A percentile compares a stretch with the other conserved stretches of the same genome.
Evolutionary conservation across 257 asterid species (phyloP).

Genomic region (Nicotiana attenuata): DNA sequence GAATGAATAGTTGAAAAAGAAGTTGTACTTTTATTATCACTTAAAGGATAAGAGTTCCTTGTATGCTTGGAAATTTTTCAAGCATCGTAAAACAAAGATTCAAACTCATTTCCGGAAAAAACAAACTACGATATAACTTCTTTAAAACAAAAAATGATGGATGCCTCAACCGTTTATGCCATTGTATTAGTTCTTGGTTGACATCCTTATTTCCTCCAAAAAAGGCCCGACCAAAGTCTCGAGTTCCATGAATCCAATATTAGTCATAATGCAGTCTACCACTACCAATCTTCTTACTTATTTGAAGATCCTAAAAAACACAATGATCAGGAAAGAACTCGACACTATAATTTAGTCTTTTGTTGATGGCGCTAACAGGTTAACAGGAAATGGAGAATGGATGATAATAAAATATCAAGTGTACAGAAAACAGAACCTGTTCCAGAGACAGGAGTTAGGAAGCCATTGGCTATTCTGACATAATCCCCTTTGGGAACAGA

Average conservation of each 20-base stretch:
- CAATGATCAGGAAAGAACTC: neutral
- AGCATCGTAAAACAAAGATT: neutral
- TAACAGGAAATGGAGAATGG: neutral
- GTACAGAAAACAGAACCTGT: neutral
- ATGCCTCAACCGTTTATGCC: neutral
- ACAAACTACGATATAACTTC: neutral
- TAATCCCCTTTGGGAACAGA: neutral
- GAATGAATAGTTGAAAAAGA: neutral
- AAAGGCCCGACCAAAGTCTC: neutral
- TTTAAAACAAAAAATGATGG: neutral
- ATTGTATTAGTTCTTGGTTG: neutral
- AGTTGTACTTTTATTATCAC: no score
- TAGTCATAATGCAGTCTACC: neutral
- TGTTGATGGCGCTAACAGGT: neutral
- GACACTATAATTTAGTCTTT: neutral
- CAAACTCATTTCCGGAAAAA: neutral
- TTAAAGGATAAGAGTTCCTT: neutral
- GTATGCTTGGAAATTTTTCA: neutral
- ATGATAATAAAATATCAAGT: neutral
- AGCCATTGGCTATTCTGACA: neutral
- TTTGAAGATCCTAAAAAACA: neutral
- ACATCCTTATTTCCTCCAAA: neutral
- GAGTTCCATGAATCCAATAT: neutral
- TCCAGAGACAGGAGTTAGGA: neutral
- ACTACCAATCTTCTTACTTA: neutral